Base-by-base conservation (phyloP, 2,329 filamentous ascomycete species). In the Alternaria novae-zelandiae region DNA sequence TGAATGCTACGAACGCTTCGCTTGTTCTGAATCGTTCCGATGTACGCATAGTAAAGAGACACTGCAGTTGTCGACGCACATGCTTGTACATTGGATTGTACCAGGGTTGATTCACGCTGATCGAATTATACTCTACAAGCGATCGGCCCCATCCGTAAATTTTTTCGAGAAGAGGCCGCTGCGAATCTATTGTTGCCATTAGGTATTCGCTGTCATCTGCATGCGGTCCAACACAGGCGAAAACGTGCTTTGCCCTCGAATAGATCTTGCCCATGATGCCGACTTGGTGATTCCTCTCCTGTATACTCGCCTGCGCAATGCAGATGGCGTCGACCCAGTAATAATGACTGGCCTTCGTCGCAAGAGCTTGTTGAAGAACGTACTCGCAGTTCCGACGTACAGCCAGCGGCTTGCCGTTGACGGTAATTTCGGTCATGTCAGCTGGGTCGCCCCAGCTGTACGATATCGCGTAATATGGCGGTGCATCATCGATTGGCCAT, bases 391-490 rank as follows among this genome's bases (percentile, higher is more conserved):
- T 59, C 15, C 49, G 57, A 2, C 49, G 41, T 4, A 54, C 41
- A 4, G 26, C 36, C 5, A 59, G 15, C n/a, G 17, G 20, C 26
- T 21, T 46, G 41, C 41, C 49, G 41, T 54, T 59, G 47, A 59
- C 15, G 1, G 57, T 59, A 5, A 59, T 54, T 1, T 54, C 11
- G 9, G 26, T 13, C 7, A 11, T 46, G 6, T 59, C 26, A 2
- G 26, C 20, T 6, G 57, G 11, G 28, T 54, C 17, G 26, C 57
- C 49, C 49, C 49, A 59, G 1, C 26, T 46, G 12, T 59, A 59
- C 9, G 57, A 59, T 26, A 59, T 46, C 26, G 57, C 57, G 20
- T 54, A 59, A 21, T 59, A 59, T 6, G 47, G 7, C 4, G 57
- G 47, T 8, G 57, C 47, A 11, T 32, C 10, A 21, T 17, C 36